Percentiles rank a stretch among this genome's conserved stretches.
Conservation (phyloP, 768 basidiomycete genomes). For the Astraeus odoratus region DNA sequence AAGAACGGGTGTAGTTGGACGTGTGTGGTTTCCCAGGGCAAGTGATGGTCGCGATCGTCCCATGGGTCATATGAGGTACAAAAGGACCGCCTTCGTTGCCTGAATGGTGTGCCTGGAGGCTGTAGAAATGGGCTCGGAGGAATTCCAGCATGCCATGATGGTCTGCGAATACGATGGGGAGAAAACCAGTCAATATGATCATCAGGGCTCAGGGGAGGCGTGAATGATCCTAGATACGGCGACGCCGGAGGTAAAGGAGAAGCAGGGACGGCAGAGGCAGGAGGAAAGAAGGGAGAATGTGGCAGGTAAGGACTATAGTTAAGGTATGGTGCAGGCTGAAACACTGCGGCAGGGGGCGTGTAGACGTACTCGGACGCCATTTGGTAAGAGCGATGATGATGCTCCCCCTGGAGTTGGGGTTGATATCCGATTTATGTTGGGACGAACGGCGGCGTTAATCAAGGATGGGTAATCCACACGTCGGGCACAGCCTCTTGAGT, state of each 20-base stretch:
- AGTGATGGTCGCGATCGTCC: slow-evolving; percentile 13
- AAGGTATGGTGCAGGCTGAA: slow-evolving; percentile 29
- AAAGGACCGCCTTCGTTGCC: slow-evolving; percentile 24
- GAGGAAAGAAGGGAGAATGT: slow-evolving; percentile 40
- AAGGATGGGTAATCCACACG: too few relatives aligned
- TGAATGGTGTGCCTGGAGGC: slow-evolving; percentile 6
- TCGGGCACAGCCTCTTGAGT: too few relatives aligned
- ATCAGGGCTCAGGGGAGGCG: slow-evolving; percentile 12
- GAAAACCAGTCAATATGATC: slow-evolving; percentile 15
- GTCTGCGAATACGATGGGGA: slow-evolving; percentile 30
- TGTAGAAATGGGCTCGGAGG: slow-evolving; percentile 19
- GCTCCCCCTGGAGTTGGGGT: too few relatives aligned
- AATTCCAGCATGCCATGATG: slow-evolving; percentile 37
- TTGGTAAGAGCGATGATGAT: too few relatives aligned
- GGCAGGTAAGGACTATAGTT: slow-evolving; percentile 26
- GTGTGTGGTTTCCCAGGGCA: slow-evolving; percentile 17
- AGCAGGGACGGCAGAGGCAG: slow-evolving; percentile 27
- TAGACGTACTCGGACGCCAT: slow-evolving; percentile 41
- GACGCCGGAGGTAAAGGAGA: slow-evolving; percentile 30
- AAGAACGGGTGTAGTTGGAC: slow-evolving; percentile 29
- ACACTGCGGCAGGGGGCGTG: slow-evolving; percentile 25
- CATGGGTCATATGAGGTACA: slow-evolving; percentile 12
- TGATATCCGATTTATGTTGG: too few relatives aligned
- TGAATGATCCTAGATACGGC: slow-evolving; percentile 24
- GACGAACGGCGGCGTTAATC: too few relatives aligned